phyloP scores from a whole-genome alignment of 805 yeast genomes.

The Limtongia smithiae region DNA sequence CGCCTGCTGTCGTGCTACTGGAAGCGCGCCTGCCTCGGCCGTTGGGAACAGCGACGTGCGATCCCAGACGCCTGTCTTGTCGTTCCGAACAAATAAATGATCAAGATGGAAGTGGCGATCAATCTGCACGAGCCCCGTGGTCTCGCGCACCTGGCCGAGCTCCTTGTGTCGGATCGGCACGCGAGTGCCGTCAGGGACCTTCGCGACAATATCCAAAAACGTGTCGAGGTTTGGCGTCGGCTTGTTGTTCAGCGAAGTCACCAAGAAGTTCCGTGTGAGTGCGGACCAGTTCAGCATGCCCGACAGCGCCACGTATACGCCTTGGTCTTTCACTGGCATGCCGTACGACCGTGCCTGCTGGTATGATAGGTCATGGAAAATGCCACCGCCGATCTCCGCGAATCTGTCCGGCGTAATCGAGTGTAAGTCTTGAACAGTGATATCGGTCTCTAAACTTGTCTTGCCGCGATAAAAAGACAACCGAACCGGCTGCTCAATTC shows the following conservation, averaged over 20 bases:
- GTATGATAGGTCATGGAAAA: conserved; percentile 27
- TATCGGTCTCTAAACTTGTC: not conserved
- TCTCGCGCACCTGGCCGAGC: conserved; percentile 23
- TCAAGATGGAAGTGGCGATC: conserved; percentile 28
- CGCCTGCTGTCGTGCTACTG: not conserved
- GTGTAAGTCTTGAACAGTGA: conserved; percentile 24
- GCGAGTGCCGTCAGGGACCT: conserved; percentile 17
- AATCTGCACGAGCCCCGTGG: conserved; percentile 15
- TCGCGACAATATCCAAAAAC: conserved; percentile 10
- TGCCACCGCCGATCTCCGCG: conserved; percentile 25
- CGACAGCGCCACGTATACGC: conserved; percentile 25
- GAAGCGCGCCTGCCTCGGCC: not conserved
- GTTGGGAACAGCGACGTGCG: conserved; percentile 1
- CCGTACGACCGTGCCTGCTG: conserved; percentile 27
- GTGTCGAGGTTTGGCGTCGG: conserved; percentile 25
- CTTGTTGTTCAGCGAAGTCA: conserved; percentile 14
- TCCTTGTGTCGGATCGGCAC: conserved; percentile 21
- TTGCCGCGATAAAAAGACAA: conserved; percentile 15
- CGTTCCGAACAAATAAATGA: conserved; percentile 23
- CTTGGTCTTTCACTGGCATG: conserved; percentile 25
- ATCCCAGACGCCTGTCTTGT: conserved; percentile 27
- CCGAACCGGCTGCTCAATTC: conserved; percentile 5
- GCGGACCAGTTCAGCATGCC: conserved; percentile 26
- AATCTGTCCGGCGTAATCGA: conserved; percentile 24
- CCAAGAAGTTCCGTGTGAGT: conserved; percentile 20